Conservation (phyloP, 768 basidiomycete genomes). For the Astraeus odoratus region DNA sequence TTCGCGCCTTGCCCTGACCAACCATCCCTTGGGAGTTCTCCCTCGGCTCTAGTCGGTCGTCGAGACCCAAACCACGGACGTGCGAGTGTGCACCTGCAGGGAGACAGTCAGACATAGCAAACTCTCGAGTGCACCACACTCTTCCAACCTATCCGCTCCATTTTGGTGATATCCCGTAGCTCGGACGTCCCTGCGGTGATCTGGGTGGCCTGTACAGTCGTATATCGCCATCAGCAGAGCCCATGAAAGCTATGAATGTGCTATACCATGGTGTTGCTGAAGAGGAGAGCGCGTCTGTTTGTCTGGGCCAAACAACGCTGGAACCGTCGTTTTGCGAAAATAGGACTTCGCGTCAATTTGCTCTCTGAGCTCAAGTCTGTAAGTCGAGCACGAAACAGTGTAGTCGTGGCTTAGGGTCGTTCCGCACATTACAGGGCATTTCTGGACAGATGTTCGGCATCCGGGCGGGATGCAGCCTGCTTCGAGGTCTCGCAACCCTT, state of each 20-base stretch:
- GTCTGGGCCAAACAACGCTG: slow-evolving; percentile 24
- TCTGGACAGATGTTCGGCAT: slow-evolving; percentile 12
- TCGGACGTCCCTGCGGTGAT: slow-evolving; percentile 75
- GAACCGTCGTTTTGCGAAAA: neutral
- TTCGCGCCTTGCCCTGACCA: slow-evolving; percentile 91
- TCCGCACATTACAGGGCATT: neutral
- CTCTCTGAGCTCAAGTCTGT: neutral
- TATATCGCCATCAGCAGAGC: slow-evolving; percentile 5
- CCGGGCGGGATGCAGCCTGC: slow-evolving; percentile 11
- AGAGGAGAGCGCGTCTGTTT: slow-evolving; percentile 27
- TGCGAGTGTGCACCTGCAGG: slow-evolving; percentile 81
- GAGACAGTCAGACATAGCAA: slow-evolving; percentile 2
- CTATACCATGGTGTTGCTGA: slow-evolving; percentile 26
- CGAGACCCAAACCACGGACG: slow-evolving; percentile 91
- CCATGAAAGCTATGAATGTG: neutral
- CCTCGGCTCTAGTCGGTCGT: slow-evolving; percentile 86
- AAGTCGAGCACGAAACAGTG: neutral
- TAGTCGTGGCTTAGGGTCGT: neutral
- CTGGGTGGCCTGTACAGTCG: slow-evolving; percentile 46
- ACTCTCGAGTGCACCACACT: neutral
- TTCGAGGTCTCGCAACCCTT: slow-evolving; percentile 9
- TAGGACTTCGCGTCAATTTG: neutral
- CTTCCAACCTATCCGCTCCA: slow-evolving; percentile 79
- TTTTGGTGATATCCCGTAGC: slow-evolving; percentile 82
- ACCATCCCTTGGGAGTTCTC: slow-evolving; percentile 93